These are phyloP conservation scores for Cyathus striatus DNA, from an alignment of 768 basidiomycete genomes.

Conservation along the genomic window DNA sequence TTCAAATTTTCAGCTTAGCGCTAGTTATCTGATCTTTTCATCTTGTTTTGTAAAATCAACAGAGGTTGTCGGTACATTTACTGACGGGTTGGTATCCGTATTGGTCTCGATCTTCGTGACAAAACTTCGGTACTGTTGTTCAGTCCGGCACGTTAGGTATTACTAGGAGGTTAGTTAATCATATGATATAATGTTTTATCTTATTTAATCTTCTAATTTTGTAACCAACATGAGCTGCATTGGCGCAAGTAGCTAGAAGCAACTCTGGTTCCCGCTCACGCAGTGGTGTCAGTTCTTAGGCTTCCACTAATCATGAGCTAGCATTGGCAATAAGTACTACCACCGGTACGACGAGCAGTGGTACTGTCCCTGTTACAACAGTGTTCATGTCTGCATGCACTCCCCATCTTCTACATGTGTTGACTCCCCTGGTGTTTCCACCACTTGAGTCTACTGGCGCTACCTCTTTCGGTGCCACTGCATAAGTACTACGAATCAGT, in stretches of 20 bases:
- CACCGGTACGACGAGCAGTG: too few relatives aligned
- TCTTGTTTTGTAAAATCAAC: neutral
- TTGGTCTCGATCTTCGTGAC: slow-evolving; percentile 64
- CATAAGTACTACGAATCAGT: too few relatives aligned
- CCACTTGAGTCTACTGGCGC: slow-evolving; percentile 4
- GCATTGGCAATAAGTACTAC: slow-evolving; percentile 8
- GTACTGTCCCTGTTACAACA: too few relatives aligned
- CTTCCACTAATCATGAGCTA: too few relatives aligned
- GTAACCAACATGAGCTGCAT: slow-evolving; percentile 32
- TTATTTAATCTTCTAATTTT: slow-evolving; percentile 1
- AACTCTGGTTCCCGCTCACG: slow-evolving; percentile 1
- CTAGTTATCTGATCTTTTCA: slow-evolving; percentile 2
- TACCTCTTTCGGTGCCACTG: slow-evolving; percentile 3
- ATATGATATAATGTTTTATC: slow-evolving; percentile 7
- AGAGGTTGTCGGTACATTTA: slow-evolving; percentile 46
- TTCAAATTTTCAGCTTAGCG: slow-evolving; percentile 1
- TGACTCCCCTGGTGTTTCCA: slow-evolving; percentile 9
- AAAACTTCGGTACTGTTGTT: slow-evolving; percentile 37
- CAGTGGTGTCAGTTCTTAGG: too few relatives aligned
- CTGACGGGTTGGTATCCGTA: slow-evolving; percentile 36
- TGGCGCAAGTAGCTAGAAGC: slow-evolving; percentile 15
- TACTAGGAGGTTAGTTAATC: slow-evolving; percentile 38
- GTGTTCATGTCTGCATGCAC: too few relatives aligned
- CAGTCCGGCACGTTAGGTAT: slow-evolving; percentile 53
- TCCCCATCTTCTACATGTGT: slow-evolving; percentile 7